A percentile compares a stretch with the other conserved stretches of the same genome.
Conservation (phyloP, 192 early-diverging fungal species). For the Radiomyces spectabilis region DNA sequence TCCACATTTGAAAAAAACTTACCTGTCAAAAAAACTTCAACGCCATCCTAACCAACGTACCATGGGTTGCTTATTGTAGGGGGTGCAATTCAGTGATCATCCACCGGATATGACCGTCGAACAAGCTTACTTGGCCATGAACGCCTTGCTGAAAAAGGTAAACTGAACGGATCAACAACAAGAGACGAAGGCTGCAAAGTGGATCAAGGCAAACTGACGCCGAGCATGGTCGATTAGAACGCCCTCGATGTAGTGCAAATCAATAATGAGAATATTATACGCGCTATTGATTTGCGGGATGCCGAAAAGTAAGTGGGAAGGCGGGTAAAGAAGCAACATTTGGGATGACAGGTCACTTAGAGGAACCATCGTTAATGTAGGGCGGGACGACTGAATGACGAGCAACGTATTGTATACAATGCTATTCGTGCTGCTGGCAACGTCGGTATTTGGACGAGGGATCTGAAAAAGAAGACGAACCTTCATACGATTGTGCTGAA, state of each 20-base stretch:
- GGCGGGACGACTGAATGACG: slow-evolving; percentile 44
- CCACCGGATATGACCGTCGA: slow-evolving; percentile 16
- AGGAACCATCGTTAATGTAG: slow-evolving; percentile 1
- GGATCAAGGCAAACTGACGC: too few relatives aligned
- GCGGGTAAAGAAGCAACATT: neutral
- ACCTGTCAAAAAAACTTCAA: too few relatives aligned
- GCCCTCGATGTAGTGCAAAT: slow-evolving; percentile 13
- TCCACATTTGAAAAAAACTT: too few relatives aligned
- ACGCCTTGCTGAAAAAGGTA: slow-evolving; percentile 19
- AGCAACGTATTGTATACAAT: slow-evolving; percentile 77
- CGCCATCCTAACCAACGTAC: too few relatives aligned
- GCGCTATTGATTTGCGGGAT: slow-evolving; percentile 16
- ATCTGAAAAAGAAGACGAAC: slow-evolving; percentile 72
- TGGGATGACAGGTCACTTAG: neutral
- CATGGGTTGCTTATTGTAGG: too few relatives aligned
- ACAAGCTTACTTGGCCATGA: slow-evolving; percentile 16
- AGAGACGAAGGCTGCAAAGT: too few relatives aligned
- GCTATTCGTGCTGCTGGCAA: slow-evolving; percentile 73
- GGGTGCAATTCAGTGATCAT: slow-evolving; percentile 12
- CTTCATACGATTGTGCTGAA: slow-evolving; percentile 68
- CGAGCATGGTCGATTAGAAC: slow-evolving; percentile 19
- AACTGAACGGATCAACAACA: too few relatives aligned
- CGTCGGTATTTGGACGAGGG: slow-evolving; percentile 79
- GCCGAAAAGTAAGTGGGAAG: slow-evolving; percentile 15
- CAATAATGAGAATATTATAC: slow-evolving; percentile 16